Conservation (phyloP, 2,329 filamentous ascomycete species). For the Lecanicillium sp. region DNA sequence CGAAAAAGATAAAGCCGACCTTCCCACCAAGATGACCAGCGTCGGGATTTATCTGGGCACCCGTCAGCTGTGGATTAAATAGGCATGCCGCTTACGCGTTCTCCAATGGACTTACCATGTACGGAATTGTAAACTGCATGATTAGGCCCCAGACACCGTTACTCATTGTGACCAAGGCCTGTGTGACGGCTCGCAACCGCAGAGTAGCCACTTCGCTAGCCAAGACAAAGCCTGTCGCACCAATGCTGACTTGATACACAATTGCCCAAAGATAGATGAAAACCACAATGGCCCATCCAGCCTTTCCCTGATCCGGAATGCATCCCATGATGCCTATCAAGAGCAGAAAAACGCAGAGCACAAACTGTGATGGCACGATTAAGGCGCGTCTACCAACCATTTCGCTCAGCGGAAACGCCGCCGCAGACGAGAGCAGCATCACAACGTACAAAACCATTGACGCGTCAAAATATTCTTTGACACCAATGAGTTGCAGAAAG, state of each 20-base stretch:
- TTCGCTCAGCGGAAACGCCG: conserved; percentile 25
- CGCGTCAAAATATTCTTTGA: conserved; percentile 23
- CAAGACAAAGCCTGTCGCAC: conserved; percentile 26
- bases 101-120: conserved; percentile 18
- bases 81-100: too few species aligned
- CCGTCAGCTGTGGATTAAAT: not conserved
- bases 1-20: conserved; percentile 18
- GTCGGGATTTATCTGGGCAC: conserved; percentile 17
- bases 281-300: conserved; percentile 19
- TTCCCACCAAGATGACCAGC: conserved; percentile 18
- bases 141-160: conserved; percentile 20
- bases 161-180: conserved; percentile 21
- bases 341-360: conserved; percentile 18
- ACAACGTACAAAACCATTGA: conserved; percentile 25
- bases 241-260: conserved; percentile 27
- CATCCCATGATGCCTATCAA: conserved; percentile 25
- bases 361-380: conserved; percentile 18
- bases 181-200: conserved; percentile 21
- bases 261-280: conserved; percentile 25
- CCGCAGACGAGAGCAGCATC: conserved; percentile 23
- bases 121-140: conserved; percentile 25
- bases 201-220: conserved; percentile 26
- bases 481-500: conserved; percentile 23
- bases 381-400: conserved; percentile 22
- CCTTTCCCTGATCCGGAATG: conserved; percentile 15